Base-by-base conservation (phyloP, 805 yeast species). In the Zygotorulaspora danielsina region DNA sequence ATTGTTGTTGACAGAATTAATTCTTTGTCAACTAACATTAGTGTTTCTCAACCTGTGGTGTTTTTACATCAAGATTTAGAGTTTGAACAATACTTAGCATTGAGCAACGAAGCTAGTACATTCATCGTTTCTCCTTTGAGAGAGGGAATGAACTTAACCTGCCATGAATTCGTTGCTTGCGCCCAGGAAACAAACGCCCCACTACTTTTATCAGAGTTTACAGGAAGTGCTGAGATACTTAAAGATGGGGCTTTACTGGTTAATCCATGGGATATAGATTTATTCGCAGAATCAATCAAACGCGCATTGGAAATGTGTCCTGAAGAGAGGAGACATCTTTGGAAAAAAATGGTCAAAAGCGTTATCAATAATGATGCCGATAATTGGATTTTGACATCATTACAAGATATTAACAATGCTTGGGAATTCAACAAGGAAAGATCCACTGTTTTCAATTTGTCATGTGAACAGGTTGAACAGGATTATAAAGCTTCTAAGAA, bases 81-180 rank as follows among this genome's bases (percentile, higher is more conserved):
- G 26, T 90, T 85, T 57, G 83, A 79, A 40, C 97, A 93, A 63
- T 93, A 93, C 57, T 61, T 93, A 42, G 97, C 96, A 0, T 66
- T 93, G 35, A 73, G 84, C 32, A 67, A 79, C 25, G 97, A 88
- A 57, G 96, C 97, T 1, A 94, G 86, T 49, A 70, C 78, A 1
- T 93, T 93, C 55, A 79, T 84, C 31, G 96, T 90, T 2, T 80
- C 94, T 7, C 84, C 96, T 1, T 75, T 90, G 71, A 79, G 98
- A 57, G 98, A 93, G 62, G 98, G 98, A 18, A 84, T 93, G 88
- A 93, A 93, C 54, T 70, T 93, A 55, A 89, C 97, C 0, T 90
- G 96, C 51, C 98, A 93, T 57, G 98, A 93, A 60, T 93, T 83
- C 59, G 75, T 88, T 29, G 81, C 81, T 39, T 84, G 95, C 18